phyloP scores from a whole-genome alignment of 179 eudicot species.

The Pouteria campechiana region DNA sequence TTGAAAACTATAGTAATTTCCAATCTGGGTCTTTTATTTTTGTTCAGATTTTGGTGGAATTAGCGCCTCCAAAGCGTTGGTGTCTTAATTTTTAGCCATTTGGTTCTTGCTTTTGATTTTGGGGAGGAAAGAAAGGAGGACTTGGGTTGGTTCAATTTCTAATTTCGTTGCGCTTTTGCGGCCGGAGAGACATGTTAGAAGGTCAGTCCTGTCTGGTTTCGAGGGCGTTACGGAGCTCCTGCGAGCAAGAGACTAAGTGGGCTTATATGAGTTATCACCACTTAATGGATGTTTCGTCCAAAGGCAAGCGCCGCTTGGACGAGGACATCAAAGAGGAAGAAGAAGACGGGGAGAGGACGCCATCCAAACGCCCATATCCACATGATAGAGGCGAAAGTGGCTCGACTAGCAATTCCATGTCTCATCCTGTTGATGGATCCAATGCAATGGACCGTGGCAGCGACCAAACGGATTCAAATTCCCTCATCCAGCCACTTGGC shows the following conservation, averaged over 20 bases:
- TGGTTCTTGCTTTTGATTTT: conserved; percentile 2
- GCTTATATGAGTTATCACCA: conserved; percentile 31
- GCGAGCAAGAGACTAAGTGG: conserved; percentile 48
- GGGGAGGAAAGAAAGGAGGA: conserved; percentile 2
- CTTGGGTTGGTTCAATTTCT: conserved; percentile 6
- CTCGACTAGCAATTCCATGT: conserved; percentile 13
- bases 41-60: conserved; percentile 1
- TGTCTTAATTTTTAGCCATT: conserved; percentile 3
- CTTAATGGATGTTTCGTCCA: conserved; percentile 23
- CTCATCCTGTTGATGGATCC: conserved; percentile 17
- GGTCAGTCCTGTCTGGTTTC: conserved; percentile 48
- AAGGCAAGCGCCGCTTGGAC: conserved; percentile 44
- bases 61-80: conserved; percentile 2
- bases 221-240: conserved; percentile 39
- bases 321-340: conserved; percentile 29
- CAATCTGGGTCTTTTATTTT: neutral
- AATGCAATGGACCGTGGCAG: conserved; percentile 13
- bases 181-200: conserved; percentile 52
- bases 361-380: conserved; percentile 16
- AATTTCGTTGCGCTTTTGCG: conserved; percentile 1
- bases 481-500: conserved; percentile 45
- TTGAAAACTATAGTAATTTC: neutral
- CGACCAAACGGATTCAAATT: conserved; percentile 36
- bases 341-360: conserved; percentile 19
- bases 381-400: conserved; percentile 15